Evolutionary conservation across 2,329 filamentous ascomycete genomes (phyloP).

Genomic region (Ophiosphaerella narmari): DNA sequence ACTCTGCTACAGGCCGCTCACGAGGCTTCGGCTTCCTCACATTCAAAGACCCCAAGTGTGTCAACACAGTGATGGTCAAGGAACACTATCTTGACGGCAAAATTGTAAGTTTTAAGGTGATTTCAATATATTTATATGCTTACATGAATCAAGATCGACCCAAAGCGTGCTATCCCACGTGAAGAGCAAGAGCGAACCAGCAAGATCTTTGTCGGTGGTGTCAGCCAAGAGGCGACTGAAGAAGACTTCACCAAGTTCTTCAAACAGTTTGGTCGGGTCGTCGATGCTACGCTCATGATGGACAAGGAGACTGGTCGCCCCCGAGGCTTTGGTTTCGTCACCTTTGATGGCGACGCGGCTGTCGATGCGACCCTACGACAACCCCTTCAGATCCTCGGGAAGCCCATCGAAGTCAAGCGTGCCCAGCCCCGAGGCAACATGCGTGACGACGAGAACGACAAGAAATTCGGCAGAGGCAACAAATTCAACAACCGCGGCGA

Average conservation of each 20-base stretch:
- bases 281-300: constrained; percentile 99
- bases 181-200: constrained; percentile 98
- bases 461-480: constrained; percentile 45
- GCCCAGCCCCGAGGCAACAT: constrained; percentile 94
- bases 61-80: constrained; percentile 99
- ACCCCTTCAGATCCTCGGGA: constrained; percentile 89
- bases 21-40: constrained; percentile 97
- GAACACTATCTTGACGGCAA: constrained; percentile 98
- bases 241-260: constrained; percentile 97
- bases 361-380: constrained; percentile 88
- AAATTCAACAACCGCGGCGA: constrained; percentile 46
- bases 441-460: constrained; percentile 79
- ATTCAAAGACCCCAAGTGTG: constrained; percentile 95
- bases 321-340: constrained; percentile 95
- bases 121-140: constrained; percentile 19
- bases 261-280: constrained; percentile 91
- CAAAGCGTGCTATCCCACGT: constrained; percentile 93
- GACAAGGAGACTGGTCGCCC: constrained; percentile 99
- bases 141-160: constrained; percentile 76
- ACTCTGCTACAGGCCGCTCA: constrained; percentile 89
- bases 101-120: constrained; percentile 70
- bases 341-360: constrained; percentile 93
- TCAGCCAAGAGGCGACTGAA: constrained; percentile 95
- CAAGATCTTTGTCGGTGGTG: constrained; percentile 98
- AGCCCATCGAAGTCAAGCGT: constrained; percentile 97